These are phyloP conservation scores for Ganoderma multipileum DNA, from an alignment of 1,284 basidiomycete genomes.

Conservation along the genomic window DNA sequence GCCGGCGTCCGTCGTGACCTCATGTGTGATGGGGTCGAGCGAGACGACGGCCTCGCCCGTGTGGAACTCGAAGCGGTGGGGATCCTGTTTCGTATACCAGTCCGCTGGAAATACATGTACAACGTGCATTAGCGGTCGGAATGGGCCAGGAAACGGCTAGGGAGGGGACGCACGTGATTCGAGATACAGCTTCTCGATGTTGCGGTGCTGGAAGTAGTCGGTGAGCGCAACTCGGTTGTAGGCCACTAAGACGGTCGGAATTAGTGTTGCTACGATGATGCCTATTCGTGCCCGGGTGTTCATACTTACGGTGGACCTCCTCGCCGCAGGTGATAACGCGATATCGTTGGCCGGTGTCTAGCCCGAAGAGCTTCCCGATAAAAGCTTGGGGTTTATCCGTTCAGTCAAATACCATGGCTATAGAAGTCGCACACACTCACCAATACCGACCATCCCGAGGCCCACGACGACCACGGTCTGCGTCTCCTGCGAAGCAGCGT, in stretches of 20 bases:
- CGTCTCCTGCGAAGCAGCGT: neutral
- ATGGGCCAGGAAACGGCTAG: neutral
- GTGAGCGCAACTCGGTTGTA: conserved; percentile 67
- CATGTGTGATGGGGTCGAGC: conserved; percentile 53
- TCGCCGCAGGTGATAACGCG: conserved; percentile 69
- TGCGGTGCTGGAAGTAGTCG: conserved; percentile 70
- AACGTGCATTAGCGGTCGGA: neutral
- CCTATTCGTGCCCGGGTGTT: neutral
- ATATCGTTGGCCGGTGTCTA: conserved; percentile 57
- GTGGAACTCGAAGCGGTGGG: conserved; percentile 59
- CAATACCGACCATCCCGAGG: conserved; percentile 76
- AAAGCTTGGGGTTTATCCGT: conserved; percentile 50
- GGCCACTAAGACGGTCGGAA: conserved; percentile 35
- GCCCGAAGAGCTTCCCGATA: conserved; percentile 69
- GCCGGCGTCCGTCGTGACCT: conserved; percentile 55
- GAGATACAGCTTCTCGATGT: conserved; percentile 71
- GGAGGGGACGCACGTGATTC: conserved; percentile 49
- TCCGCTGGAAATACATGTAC: conserved; percentile 37
- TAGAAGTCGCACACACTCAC: conserved; percentile 39
- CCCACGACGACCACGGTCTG: conserved; percentile 60
- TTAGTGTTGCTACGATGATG: neutral
- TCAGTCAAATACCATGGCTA: neutral
- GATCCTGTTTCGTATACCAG: conserved; percentile 69
- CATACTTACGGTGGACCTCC: conserved; percentile 45
- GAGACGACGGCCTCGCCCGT: conserved; percentile 60